Conservation (phyloP, 352 stramenopile genomes). For the Phytophthora idaei region DNA sequence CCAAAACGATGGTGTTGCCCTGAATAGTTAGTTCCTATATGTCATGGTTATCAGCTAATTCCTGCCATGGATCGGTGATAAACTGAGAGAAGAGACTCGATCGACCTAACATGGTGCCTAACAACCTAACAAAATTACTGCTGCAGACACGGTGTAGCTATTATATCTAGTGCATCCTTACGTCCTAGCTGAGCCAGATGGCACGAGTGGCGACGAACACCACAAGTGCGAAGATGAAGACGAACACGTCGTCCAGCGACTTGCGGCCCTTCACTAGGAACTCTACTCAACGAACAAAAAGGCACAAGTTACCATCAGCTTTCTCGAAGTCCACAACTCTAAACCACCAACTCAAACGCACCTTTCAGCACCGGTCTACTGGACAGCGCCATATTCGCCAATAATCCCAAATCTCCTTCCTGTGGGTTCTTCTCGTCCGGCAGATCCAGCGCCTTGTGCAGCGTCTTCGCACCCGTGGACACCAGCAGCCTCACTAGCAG, state of each 20-base stretch:
- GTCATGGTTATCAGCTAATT: no score
- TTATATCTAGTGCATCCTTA: background rate
- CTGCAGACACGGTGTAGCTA: background rate
- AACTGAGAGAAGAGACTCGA: conserved; percentile 4
- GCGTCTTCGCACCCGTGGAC: conserved; percentile 33
- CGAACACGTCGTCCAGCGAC: conserved; percentile 72
- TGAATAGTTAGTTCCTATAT: background rate
- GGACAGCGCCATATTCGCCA: conserved; percentile 63
- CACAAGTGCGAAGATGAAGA: conserved; percentile 76
- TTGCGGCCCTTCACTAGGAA: conserved; percentile 73
- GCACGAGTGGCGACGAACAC: conserved; percentile 50
- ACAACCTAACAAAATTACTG: background rate
- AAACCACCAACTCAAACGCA: conserved; percentile 15
- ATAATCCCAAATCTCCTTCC: conserved; percentile 69
- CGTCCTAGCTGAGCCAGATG: conserved; percentile 43
- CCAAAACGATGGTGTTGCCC: background rate
- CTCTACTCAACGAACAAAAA: conserved; percentile 34
- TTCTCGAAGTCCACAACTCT: background rate
- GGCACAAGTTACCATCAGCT: conserved; percentile 3
- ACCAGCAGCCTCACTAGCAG: conserved; percentile 65
- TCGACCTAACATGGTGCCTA: conserved; percentile 17
- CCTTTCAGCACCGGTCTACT: conserved; percentile 71
- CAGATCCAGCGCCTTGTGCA: conserved; percentile 54
- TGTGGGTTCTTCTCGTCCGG: conserved; percentile 69
- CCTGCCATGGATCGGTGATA: no score